These are phyloP conservation scores for Stenocarpella maydis DNA, from an alignment of 2,329 filamentous ascomycete species.

Conservation along the genomic window DNA sequence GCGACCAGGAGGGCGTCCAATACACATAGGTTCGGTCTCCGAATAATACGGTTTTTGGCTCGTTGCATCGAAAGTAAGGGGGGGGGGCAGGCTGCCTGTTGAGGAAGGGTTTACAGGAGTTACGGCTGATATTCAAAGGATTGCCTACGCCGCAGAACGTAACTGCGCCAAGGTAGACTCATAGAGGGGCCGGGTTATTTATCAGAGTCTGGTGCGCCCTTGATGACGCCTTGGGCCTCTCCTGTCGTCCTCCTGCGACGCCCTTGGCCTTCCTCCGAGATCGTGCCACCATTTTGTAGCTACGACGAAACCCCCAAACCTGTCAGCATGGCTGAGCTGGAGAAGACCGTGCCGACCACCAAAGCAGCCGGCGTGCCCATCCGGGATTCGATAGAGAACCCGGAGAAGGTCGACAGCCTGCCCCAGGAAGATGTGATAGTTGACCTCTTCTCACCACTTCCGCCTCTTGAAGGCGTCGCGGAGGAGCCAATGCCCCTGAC, in stretches of 20 bases:
- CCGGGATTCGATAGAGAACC: constrained; percentile 12
- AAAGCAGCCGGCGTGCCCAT: constrained; percentile 1
- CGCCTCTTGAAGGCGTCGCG: constrained; percentile 38
- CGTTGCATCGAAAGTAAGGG: background rate
- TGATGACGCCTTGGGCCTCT: background rate
- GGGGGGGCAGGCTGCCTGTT: background rate
- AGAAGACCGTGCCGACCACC: constrained; percentile 16
- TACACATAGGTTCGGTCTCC: background rate
- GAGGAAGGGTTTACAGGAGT: background rate
- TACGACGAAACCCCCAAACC: background rate
- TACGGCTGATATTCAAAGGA: background rate
- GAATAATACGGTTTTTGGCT: constrained; percentile 9
- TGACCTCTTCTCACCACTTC: constrained; percentile 39
- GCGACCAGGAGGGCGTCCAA: background rate
- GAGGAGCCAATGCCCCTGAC: constrained; percentile 54
- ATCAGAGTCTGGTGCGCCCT: background rate
- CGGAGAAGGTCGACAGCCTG: constrained; percentile 1
- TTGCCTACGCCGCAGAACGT: background rate
- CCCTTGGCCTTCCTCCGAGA: background rate
- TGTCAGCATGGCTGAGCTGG: constrained; percentile 11
- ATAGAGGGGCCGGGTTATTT: background rate
- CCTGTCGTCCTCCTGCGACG: background rate
- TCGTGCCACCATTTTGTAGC: background rate
- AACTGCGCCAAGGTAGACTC: background rate
- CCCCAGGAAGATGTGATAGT: constrained; percentile 24